phyloP scores from a whole-genome alignment of 129 eudicot species.

The Daucus carota region DNA sequence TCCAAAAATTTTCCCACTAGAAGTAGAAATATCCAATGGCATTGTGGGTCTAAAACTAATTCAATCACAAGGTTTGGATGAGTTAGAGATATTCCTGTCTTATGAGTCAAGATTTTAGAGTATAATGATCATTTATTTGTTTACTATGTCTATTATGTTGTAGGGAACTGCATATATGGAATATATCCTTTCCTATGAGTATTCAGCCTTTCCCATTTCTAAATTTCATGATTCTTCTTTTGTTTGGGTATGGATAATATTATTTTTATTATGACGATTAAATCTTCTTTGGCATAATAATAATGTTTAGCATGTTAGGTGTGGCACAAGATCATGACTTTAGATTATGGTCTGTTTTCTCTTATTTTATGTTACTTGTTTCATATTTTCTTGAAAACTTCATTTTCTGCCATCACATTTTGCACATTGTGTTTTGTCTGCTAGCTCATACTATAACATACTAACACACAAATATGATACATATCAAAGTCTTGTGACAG shows the following conservation, averaged over 20 bases:
- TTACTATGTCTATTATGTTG: neutral
- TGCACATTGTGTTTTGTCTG: neutral
- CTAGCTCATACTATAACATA: neutral
- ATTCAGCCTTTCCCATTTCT: neutral
- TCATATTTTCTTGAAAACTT: neutral
- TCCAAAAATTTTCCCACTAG: neutral
- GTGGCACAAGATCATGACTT: neutral
- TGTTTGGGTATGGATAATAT: neutral
- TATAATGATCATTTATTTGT: neutral
- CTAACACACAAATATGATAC: neutral
- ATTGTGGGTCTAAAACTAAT: neutral
- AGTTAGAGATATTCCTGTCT: slow-evolving; percentile 12
- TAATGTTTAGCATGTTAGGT: neutral
- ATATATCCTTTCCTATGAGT: slow-evolving; percentile 8
- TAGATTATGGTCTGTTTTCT: slow-evolving; percentile 5
- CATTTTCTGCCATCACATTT: slow-evolving; percentile 6
- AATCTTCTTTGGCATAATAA: neutral
- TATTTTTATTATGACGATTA: neutral
- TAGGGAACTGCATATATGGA: slow-evolving; percentile 10
- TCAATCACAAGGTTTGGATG: neutral
- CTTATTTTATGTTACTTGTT: neutral
- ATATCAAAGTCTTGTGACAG: neutral
- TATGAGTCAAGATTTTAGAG: slow-evolving; percentile 19
- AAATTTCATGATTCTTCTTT: neutral
- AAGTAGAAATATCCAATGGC: slow-evolving; percentile 19